Base-by-base conservation (phyloP, 2,329 filamentous ascomycete species). In the Aspergillus sp. region DNA sequence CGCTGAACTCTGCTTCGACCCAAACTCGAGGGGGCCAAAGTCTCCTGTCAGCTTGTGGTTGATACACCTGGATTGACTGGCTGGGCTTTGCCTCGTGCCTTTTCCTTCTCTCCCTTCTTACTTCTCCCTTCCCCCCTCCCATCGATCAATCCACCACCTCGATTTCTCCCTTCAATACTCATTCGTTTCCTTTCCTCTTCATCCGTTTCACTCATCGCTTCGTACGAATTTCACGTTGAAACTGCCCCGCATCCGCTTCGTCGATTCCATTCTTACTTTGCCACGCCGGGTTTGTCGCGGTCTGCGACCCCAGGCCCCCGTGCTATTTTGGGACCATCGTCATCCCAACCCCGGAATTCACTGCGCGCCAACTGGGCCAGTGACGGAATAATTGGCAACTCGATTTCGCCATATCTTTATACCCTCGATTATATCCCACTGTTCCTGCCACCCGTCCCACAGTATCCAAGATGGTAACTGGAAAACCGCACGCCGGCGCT, bases 401-500 rank as follows among this genome's bases (percentile, higher is more conserved):
- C 40, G 37, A 52, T 17, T 39, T 52, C 48, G 57, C 61, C 64
- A 60, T 60, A 55, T 61, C 54, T 33, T 54, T 37, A 48, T 48
- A n/a, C n/a, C 45, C 57, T 39, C 17, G 56, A 47, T 44, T 45
- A 49, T 56, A 25, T 55, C 48, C 21, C 37, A 15, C 41, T 25
- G 25, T 27, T 7, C 19, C 23, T 37, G 7, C 2, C 23, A n/a
- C 33, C 25, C 14, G 44, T 55, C 46, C 46, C 51, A 45, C 45
- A 37, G 33, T 50, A 17, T 49, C 58, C 63, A 67, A 63, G 57
- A 75, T 75, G 73, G 69, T 74, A 60, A 74, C 72, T 54, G 71
- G 68, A 56, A 76, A 72, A 61, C 68, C 73, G 61, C 71, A 72
- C 60, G 67, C 70, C 40, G 68, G 68, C 49, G 60, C 67, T 52